A percentile compares a stretch with the other conserved stretches of the same genome.
These are phyloP conservation scores for Solanum tacnaense DNA, from an alignment of 257 asterid species.

Conservation along the genomic window DNA sequence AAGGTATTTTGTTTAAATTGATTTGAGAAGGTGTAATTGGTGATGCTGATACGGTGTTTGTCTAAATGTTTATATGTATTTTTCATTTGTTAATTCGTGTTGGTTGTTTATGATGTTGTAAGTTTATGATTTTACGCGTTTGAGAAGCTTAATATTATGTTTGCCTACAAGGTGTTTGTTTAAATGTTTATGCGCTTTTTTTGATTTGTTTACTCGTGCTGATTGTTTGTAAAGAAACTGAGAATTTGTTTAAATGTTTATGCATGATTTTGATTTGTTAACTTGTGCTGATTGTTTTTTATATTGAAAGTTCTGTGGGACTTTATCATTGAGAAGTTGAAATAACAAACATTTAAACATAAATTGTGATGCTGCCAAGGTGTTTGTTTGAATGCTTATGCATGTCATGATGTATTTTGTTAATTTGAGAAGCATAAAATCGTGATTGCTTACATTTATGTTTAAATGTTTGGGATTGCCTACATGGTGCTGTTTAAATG, in stretches of 20 bases:
- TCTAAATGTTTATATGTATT: too few species aligned
- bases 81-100: too few species aligned
- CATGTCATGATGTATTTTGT: neutral
- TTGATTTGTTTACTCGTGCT: neutral
- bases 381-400: neutral
- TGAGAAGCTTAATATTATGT: too few species aligned
- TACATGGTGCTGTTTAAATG: neutral
- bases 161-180: neutral
- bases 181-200: neutral
- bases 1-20: conserved; percentile 9
- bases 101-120: too few species aligned
- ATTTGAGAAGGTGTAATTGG: conserved; percentile 7
- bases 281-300: neutral
- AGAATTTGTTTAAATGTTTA: neutral
- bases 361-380: neutral
- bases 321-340: neutral
- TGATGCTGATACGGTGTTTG: neutral
- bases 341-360: too few species aligned
- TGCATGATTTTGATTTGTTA: neutral
- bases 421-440: neutral
- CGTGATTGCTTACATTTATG: neutral
- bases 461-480: neutral
- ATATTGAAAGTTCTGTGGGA: neutral
- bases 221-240: conserved; percentile 21
- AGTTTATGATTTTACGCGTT: too few species aligned